Evolutionary conservation across 805 yeast genomes (phyloP), one percentile per base, ranked within the genome.

Genomic region (Blastobotrys muscicola): DNA sequence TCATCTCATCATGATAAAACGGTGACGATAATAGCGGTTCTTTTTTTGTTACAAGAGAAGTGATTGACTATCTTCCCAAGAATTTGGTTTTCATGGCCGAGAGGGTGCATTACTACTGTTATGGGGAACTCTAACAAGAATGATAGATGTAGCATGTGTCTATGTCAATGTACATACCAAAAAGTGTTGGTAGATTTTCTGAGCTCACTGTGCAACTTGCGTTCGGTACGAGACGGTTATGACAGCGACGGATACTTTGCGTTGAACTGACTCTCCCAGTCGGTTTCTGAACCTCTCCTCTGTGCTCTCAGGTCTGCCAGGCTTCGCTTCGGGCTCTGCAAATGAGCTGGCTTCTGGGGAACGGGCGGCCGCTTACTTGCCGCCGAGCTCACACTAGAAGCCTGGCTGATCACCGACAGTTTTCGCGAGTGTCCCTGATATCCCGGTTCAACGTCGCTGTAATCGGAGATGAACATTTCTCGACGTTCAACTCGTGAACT

Each of bases 251-350:
- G 59, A 37, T 54, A 54, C 43, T 52, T 54, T 38, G 50, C 44
- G 41, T 55, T 54, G 44, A 55, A 55, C 32, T 45, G 44, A 34
- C 37, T 35, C 39, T 54, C 55, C 59, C 56, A 54, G 45, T 54
- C 59, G 4, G 26, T 20, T 6, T 20, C 26, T 6, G 26, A 20
- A 6, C 26, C 26, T 6, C 26, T 20, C 26, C 26, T 20, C 26
- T 20, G 26, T 20, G 26, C 6, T 20, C 26, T 32, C 23, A 43
- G 29, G 12, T 39, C 44, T n/a, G 46, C 8, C 15, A 33, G 9
- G 31, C 41, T 30, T 11, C 48, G 44, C 15, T 46, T 34, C 11
- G 59, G 57, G 12, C 54, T 49, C 41, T 52, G 53, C 32, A 56
- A 38, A 43, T 56, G 57, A n/a, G 41, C 37, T 4, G 59, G 60